Conservation (phyloP, 768 basidiomycete species). For the Xerocomellus chrysenteron region DNA sequence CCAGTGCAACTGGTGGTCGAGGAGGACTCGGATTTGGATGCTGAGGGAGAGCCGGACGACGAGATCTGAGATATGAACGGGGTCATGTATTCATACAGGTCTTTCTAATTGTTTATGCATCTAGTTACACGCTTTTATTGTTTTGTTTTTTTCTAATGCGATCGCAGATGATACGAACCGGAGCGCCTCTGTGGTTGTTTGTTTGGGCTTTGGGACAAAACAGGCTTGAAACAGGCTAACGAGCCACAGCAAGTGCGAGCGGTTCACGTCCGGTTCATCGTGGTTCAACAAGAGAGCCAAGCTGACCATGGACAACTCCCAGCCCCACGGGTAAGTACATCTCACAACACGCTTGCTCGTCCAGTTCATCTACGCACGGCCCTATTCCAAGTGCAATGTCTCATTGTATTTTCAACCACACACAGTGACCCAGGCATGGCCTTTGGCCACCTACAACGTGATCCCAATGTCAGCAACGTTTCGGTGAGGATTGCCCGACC, state of each 20-base stretch:
- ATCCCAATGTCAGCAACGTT: slow-evolving; percentile 55
- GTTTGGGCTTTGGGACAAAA: slow-evolving; percentile 16
- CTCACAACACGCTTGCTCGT: slow-evolving; percentile 5
- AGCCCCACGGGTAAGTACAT: slow-evolving; percentile 35
- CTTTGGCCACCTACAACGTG: slow-evolving; percentile 60
- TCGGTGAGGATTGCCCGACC: slow-evolving; percentile 46
- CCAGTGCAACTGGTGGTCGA: slow-evolving; percentile 10
- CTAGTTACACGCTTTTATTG: slow-evolving; percentile 10
- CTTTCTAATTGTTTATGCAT: slow-evolving; percentile 24
- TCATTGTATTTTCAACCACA: slow-evolving; percentile 18
- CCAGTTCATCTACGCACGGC: background rate
- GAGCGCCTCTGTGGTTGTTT: slow-evolving; percentile 23
- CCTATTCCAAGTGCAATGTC: slow-evolving; percentile 8
- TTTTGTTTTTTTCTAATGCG: too few species aligned
- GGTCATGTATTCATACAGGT: slow-evolving; percentile 21
- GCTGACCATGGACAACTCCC: slow-evolving; percentile 33
- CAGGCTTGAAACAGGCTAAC: slow-evolving; percentile 18
- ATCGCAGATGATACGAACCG: slow-evolving; percentile 19
- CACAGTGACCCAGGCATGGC: slow-evolving; percentile 59
- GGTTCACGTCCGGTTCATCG: slow-evolving; percentile 38
- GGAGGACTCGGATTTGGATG: slow-evolving; percentile 39
- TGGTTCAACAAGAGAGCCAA: slow-evolving; percentile 30
- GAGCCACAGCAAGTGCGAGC: slow-evolving; percentile 34
- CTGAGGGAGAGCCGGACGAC: slow-evolving; percentile 44
- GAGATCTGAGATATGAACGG: slow-evolving; percentile 44